A percentile compares a stretch with the other conserved stretches of the same genome.
Conservation (phyloP, 2,329 filamentous ascomycete genomes). For the Pseudocercospora crystallina region DNA sequence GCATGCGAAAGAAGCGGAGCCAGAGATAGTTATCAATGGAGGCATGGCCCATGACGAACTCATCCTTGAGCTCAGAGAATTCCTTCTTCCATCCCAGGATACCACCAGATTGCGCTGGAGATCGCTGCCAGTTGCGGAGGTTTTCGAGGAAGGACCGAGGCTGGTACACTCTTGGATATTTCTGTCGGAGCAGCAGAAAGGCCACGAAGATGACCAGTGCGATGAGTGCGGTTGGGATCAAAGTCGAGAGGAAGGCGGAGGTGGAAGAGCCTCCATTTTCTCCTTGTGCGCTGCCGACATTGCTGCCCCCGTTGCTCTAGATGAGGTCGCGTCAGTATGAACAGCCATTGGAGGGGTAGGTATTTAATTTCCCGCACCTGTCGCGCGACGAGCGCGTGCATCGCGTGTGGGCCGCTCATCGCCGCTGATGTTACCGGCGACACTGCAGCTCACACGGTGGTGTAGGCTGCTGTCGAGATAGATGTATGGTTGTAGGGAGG, state of each 20-base stretch:
- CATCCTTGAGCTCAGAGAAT: constrained; percentile 32
- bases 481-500: too few species aligned
- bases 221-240: constrained; percentile 48
- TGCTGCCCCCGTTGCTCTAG: background rate
- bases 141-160: constrained; percentile 30
- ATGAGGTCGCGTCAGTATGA: too few species aligned
- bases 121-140: constrained; percentile 43
- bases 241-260: constrained; percentile 50
- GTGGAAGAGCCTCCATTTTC: constrained; percentile 42
- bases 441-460: too few species aligned
- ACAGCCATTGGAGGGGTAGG: too few species aligned
- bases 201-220: constrained; percentile 44
- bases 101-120: constrained; percentile 45
- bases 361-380: too few species aligned
- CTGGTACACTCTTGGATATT: constrained; percentile 41
- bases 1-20: constrained; percentile 48
- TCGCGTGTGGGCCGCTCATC: too few species aligned
- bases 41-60: constrained; percentile 46
- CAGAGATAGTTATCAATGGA: constrained; percentile 51
- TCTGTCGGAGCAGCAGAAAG: constrained; percentile 49
- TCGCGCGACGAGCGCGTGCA: too few species aligned
- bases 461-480: too few species aligned
- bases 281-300: background rate
- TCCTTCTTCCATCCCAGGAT: constrained; percentile 54
- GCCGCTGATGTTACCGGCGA: too few species aligned